These are phyloP conservation scores for Plasmodium gaboni DNA, from an alignment of 169 alveolate genomes.

Conservation along the genomic window DNA sequence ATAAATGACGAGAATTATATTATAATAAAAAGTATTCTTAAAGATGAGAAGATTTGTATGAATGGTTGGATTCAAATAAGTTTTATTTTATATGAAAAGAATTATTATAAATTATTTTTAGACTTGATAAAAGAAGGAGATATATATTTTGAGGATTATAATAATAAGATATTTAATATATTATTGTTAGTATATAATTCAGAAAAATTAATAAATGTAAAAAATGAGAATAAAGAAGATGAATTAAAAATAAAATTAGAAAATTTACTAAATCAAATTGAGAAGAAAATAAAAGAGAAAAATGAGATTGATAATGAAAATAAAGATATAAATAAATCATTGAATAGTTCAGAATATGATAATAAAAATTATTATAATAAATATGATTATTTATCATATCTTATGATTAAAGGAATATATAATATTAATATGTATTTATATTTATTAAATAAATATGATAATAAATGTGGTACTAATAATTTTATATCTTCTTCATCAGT, in stretches of 20 bases:
- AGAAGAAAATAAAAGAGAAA: conserved; percentile 18
- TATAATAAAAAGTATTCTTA: conserved; percentile 22
- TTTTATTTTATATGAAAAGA: conserved; percentile 23
- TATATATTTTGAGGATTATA: conserved; percentile 13
- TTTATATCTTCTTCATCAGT: neutral
- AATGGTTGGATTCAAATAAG: conserved; percentile 58
- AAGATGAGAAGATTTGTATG: conserved; percentile 38
- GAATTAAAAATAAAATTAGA: conserved; percentile 72
- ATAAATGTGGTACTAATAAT: conserved; percentile 17
- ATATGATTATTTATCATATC: conserved; percentile 39
- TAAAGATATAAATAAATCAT: neutral
- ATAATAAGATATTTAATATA: conserved; percentile 12
- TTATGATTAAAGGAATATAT: conserved; percentile 50
- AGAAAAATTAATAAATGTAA: conserved; percentile 44
- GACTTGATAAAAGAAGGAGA: conserved; percentile 66
- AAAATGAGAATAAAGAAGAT: conserved; percentile 52
- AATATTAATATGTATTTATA: conserved; percentile 38
- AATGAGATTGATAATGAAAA: neutral
- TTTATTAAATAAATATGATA: conserved; percentile 64
- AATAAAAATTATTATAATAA: too few relatives aligned
- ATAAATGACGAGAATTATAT: conserved; percentile 63
- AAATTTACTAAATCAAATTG: conserved; percentile 64
- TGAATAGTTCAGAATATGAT: neutral
- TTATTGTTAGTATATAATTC: conserved; percentile 36
- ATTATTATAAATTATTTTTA: conserved; percentile 49